phyloP scores from a whole-genome alignment of 2,329 filamentous ascomycete genomes.

The Colletotrichum sp. region DNA sequence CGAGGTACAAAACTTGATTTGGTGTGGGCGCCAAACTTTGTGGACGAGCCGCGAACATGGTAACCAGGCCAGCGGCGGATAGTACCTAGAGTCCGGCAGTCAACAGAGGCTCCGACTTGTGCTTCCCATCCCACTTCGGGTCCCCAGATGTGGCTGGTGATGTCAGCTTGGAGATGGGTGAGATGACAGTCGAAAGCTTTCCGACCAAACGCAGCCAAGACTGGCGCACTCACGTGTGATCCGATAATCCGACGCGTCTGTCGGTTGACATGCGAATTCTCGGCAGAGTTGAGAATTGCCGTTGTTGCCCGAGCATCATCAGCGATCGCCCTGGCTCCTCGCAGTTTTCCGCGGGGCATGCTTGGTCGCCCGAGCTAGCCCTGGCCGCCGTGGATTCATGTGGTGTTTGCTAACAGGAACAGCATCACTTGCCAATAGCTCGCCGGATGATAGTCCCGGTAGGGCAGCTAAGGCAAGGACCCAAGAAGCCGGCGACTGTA shows the following conservation, averaged over 20 bases:
- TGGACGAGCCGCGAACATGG: not conserved
- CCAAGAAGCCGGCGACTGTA: not conserved
- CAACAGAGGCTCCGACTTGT: not conserved
- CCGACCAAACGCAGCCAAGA: not conserved
- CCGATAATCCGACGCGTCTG: not conserved
- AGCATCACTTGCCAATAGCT: not conserved
- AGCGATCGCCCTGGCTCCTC: not conserved
- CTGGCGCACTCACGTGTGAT: not conserved
- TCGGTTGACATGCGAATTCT: not conserved
- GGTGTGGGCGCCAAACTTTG: not conserved
- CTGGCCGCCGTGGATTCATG: not conserved
- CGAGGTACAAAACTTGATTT: slow-evolving; percentile 19
- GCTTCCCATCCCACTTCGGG: not conserved
- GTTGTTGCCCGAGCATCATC: not conserved
- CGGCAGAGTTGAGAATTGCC: slow-evolving; percentile 3
- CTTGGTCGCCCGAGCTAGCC: not conserved
- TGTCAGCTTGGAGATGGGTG: not conserved
- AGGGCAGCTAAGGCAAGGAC: not conserved
- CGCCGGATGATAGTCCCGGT: not conserved
- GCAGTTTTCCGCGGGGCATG: not conserved
- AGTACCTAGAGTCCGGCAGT: not conserved
- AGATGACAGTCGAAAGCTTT: not conserved
- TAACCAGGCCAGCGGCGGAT: not conserved
- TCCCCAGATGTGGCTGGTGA: not conserved
- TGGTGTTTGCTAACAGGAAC: not conserved